Evolutionary conservation across 495 filamentous ascomycete species (phyloP), one percentile per base, ranked within the genome.

Genomic region (Hypoxylon fuscum): DNA sequence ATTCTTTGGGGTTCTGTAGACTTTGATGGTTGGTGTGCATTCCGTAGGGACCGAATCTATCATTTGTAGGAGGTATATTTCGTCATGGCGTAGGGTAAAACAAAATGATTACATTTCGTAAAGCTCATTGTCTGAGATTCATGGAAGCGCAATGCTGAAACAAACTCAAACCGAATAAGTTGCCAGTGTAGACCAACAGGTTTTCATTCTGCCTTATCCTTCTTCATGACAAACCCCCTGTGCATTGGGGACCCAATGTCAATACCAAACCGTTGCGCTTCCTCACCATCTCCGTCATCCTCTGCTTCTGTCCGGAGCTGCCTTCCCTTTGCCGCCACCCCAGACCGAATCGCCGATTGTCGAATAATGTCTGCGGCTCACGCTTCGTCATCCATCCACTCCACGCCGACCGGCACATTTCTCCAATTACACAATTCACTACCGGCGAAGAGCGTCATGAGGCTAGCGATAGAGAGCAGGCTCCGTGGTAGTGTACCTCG

Each of bases 401-500:
- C 69, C 2, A 66, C 62, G 11, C 66, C 69, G 5, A n/a, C 1
- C 53, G 62, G 15, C 63, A 67, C 8, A 59, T 50, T 20, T 52
- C 10, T 1, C 52, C 60, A 44, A 56, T 11, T 9, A 8, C 51
- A 69, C 5, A 72, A 27, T 17, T 62, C 59, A 8, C 69, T 68
- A 10, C 73, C 73, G 11, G 71, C 65, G 2, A 76, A 52, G 11
- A 77, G 55, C 0, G 41, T 66, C 10, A 69, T 71, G 1, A 70
- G 48, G 22, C 62, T 66, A 0, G 73, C 76, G 44, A 77, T 74
- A 43, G 61, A 72, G 49, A 48, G 68, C 2, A 69, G 72, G 25
- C 53, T 65, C 12, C 65, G 62, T 6, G 72, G 74, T 9, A 75
- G 47, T 9, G 74, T 50, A 9, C 64, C 61, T 11, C 63, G 55